Conservation (phyloP, 352 stramenopile genomes). For the Phytopythium vexans region DNA sequence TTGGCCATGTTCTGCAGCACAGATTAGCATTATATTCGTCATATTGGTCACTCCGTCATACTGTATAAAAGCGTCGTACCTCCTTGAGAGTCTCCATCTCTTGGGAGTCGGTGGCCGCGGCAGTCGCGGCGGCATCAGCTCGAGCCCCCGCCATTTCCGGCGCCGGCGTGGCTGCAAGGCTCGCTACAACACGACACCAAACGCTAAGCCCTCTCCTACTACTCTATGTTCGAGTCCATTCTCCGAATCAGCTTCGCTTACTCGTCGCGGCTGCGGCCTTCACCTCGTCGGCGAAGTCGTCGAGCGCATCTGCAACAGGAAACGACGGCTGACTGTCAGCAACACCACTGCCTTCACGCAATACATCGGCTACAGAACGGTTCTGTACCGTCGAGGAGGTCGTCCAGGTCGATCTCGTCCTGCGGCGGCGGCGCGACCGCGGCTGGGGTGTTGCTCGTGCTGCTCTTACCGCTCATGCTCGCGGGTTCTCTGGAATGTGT, state of each 20-base stretch:
- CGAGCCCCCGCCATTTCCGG: slow-evolving; percentile 34
- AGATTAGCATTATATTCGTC: background rate
- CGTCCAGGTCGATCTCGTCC: slow-evolving; percentile 73
- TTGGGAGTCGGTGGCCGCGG: slow-evolving; percentile 35
- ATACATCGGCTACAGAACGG: background rate
- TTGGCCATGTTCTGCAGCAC: slow-evolving; percentile 72
- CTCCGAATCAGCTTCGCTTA: background rate
- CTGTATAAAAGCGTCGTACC: slow-evolving; percentile 18
- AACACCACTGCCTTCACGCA: too few relatives aligned
- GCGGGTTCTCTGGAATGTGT: slow-evolving; percentile 1
- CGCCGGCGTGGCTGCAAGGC: slow-evolving; percentile 5
- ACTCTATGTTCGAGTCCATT: background rate
- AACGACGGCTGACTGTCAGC: slow-evolving; percentile 1
- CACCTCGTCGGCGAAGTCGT: slow-evolving; percentile 81
- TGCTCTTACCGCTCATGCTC: slow-evolving; percentile 16
- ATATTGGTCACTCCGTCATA: background rate
- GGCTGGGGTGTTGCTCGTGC: slow-evolving; percentile 16
- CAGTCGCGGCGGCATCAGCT: slow-evolving; percentile 49
- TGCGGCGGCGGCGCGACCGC: slow-evolving; percentile 12
- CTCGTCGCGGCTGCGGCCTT: slow-evolving; percentile 18
- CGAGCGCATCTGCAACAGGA: slow-evolving; percentile 56
- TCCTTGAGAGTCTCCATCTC: slow-evolving; percentile 68
- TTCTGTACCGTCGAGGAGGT: slow-evolving; percentile 66
- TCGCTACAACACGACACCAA: background rate
- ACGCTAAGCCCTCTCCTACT: background rate